Evolutionary conservation across 1,284 basidiomycete genomes (phyloP).

Genomic region (Cryptococcus hybrid): DNA sequence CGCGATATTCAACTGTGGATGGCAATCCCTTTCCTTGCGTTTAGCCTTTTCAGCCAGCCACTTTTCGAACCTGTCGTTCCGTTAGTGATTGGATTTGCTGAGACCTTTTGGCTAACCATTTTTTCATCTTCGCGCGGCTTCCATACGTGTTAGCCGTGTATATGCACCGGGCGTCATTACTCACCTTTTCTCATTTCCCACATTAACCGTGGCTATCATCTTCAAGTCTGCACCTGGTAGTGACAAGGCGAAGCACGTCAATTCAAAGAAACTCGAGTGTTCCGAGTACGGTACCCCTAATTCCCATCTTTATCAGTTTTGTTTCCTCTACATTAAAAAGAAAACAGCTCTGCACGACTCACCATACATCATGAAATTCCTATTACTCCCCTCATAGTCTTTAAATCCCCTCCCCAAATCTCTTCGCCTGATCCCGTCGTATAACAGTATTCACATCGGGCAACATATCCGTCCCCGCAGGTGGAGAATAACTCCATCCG

Average conservation of each 20-base stretch:
- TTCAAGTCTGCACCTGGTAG: slow-evolving; percentile 63
- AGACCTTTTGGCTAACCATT: slow-evolving; percentile 49
- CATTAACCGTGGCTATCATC: slow-evolving; percentile 96
- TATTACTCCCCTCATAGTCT: slow-evolving; percentile 66
- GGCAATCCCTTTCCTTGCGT: slow-evolving; percentile 54
- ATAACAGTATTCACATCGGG: slow-evolving; percentile 68
- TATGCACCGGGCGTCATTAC: slow-evolving; percentile 11
- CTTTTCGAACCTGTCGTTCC: slow-evolving; percentile 55
- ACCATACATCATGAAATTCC: slow-evolving; percentile 70
- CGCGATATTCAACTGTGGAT: slow-evolving; percentile 59
- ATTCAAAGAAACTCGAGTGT: slow-evolving; percentile 90
- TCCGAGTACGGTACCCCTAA: slow-evolving; percentile 87
- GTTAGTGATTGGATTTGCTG: slow-evolving; percentile 52
- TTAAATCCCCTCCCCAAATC: slow-evolving; percentile 68
- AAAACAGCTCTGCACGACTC: slow-evolving; percentile 12
- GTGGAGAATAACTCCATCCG: slow-evolving; percentile 84
- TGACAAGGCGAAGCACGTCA: slow-evolving; percentile 89
- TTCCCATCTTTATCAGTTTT: not conserved
- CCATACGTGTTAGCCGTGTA: not conserved
- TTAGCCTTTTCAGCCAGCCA: slow-evolving; percentile 81
- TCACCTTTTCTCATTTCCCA: slow-evolving; percentile 67
- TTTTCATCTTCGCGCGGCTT: slow-evolving; percentile 74
- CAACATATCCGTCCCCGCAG: slow-evolving; percentile 62
- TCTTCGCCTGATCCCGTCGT: slow-evolving; percentile 61
- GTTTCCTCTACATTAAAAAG: slow-evolving; percentile 3